Evolutionary conservation across 1,284 basidiomycete genomes (phyloP), one percentile per base, ranked within the genome.

Genomic region (Malassezia nana): DNA sequence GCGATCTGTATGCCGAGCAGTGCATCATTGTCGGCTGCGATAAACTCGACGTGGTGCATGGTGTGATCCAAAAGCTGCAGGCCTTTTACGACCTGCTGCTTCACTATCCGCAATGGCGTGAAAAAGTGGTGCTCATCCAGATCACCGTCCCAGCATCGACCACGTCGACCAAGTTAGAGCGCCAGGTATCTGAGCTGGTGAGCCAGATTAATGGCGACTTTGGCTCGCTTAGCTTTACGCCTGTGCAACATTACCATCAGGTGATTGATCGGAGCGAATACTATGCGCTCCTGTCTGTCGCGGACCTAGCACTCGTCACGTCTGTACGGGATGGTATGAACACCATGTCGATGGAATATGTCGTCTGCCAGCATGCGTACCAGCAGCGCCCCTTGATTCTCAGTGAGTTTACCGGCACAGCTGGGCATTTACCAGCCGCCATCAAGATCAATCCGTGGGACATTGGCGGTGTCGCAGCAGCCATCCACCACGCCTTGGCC

Each of bases 1-100:
- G 83, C 32, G 79, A 84, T 30, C 77, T 96, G 42, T 99, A 99
- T 76, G 84, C 87, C 66, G 89, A 87, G 65, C 96, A 95, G 81
- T 96, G 96, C 81, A 95, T 99, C 69, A 90, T 99, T 56, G 86
- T 99, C 26, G 92, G 90, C 12, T 81, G 94, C n/a, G 92, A 99
- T 77, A 99, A 99, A 79, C 82, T 98, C 35, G 94, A 99, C 69
- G 88, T 91, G 13, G 91, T 95, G 64, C 95, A 95, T 78, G 92
- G 92, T 51, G 89, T 99, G 24, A 79, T 95, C 60, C 92, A 96
- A 77, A 98, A 98, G 81, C 81, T 98, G 28, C 87, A 88, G 58
- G 91, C 92, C 0, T 99, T 96, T 73, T 87, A 95, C 76, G 90
- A 92, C 72, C 82, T 99, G 60, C 78, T 99, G 18, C 82, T 85